A percentile compares a stretch with the other conserved stretches of the same genome.
Evolutionary conservation across 441 rosid species (phyloP).

Genomic region (Capsella rubella): DNA sequence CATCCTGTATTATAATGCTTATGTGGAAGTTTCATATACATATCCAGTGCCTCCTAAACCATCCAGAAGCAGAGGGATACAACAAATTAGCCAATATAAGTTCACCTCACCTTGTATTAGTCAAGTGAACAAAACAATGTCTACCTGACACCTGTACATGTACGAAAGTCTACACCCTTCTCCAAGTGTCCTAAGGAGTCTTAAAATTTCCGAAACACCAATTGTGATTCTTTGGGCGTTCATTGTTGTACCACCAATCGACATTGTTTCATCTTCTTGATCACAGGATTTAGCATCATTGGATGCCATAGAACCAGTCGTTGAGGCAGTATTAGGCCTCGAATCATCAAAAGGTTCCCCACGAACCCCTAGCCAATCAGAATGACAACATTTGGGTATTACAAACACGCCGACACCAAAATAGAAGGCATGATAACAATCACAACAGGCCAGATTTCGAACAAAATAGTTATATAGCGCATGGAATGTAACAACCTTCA

Average conservation of each 20-base stretch:
- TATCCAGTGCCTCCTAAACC: slow-evolving; percentile 84
- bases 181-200: slow-evolving; percentile 82
- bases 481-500: slow-evolving; percentile 65
- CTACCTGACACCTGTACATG: slow-evolving; percentile 88
- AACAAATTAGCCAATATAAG: slow-evolving; percentile 31
- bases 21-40: slow-evolving; percentile 75
- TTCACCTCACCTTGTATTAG: slow-evolving; percentile 27
- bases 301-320: slow-evolving; percentile 57
- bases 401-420: slow-evolving; percentile 16
- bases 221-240: slow-evolving; percentile 59
- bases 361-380: slow-evolving; percentile 63
- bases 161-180: slow-evolving; percentile 94
- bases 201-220: slow-evolving; percentile 77
- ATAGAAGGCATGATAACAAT: slow-evolving; percentile 12
- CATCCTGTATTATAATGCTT: slow-evolving; percentile 94
- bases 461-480: neutral
- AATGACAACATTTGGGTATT: slow-evolving; percentile 35
- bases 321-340: slow-evolving; percentile 60
- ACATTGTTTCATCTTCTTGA: slow-evolving; percentile 66
- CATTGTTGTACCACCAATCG: slow-evolving; percentile 53
- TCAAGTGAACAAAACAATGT: slow-evolving; percentile 23
- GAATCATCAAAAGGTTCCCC: slow-evolving; percentile 82
- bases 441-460: slow-evolving; percentile 19
- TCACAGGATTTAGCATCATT: slow-evolving; percentile 65
- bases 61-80: slow-evolving; percentile 47